These are phyloP conservation scores for Amborella trichopoda DNA, from an alignment of 164 flowering plant species.

Conservation along the genomic window DNA sequence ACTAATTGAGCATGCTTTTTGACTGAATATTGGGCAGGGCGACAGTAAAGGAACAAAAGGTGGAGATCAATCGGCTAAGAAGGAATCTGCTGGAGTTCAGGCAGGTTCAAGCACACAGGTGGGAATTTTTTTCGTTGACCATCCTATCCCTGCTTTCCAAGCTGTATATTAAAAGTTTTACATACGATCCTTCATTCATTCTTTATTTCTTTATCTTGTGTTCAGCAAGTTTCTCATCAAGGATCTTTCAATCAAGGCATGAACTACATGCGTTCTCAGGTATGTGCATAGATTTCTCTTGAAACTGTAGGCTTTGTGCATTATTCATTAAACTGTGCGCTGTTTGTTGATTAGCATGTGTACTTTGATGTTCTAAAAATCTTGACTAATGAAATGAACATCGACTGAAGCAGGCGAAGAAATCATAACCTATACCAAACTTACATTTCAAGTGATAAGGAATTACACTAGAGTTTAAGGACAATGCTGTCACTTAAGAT, in stretches of 20 bases:
- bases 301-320: too few relatives aligned
- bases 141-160: neutral
- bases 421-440: too few relatives aligned
- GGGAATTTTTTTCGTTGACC: neutral
- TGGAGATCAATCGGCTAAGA: conserved; percentile 20
- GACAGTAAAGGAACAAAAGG: conserved; percentile 23
- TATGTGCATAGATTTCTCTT: conserved; percentile 5
- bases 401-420: too few relatives aligned
- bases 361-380: too few relatives aligned
- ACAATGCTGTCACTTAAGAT: too few relatives aligned
- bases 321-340: too few relatives aligned
- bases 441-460: too few relatives aligned
- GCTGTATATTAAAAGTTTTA: neutral
- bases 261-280: conserved; percentile 19
- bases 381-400: too few relatives aligned
- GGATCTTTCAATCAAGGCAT: conserved; percentile 16
- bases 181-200: neutral
- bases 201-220: neutral
- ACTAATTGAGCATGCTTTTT: too few relatives aligned
- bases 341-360: too few relatives aligned
- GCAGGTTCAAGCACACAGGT: conserved; percentile 13
- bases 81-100: conserved; percentile 12
- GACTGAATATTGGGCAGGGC: conserved; percentile 13
- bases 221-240: conserved; percentile 15
- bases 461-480: too few relatives aligned